Evolutionary conservation across 2,329 filamentous ascomycete species (phyloP).

Genomic region (Daldinia eschscholtzii): DNA sequence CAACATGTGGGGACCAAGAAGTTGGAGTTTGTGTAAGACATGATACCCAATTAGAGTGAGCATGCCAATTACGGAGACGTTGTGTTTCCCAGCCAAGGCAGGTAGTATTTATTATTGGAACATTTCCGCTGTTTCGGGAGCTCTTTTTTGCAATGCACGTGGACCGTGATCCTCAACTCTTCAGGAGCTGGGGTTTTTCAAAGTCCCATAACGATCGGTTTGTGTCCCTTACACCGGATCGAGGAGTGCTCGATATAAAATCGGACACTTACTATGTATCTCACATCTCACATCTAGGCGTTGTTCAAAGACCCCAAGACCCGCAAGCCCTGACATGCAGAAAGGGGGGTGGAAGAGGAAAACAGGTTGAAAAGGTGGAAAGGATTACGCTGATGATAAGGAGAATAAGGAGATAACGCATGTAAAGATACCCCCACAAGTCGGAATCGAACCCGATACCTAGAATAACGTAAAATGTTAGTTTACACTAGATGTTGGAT

Average conservation of each 20-base stretch:
- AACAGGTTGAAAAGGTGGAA: conserved; percentile 1
- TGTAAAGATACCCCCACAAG: conserved; percentile 28
- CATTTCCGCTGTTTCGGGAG: conserved; percentile 23
- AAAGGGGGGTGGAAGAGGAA: conserved; percentile 9
- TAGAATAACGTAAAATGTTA: conserved; percentile 27
- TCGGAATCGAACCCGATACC: conserved; percentile 11
- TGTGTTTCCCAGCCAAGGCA: conserved; percentile 4
- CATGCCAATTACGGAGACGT: neutral
- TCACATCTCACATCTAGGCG: conserved; percentile 8
- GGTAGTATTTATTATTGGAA: conserved; percentile 10
- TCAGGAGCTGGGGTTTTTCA: conserved; percentile 19
- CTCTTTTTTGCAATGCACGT: conserved; percentile 24
- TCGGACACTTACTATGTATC: conserved; percentile 10
- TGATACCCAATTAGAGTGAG: conserved; percentile 1
- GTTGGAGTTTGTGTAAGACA: neutral
- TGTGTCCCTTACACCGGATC: conserved; percentile 30
- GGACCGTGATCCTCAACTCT: conserved; percentile 27
- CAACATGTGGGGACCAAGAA: neutral
- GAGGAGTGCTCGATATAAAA: conserved; percentile 18
- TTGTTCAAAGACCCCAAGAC: conserved; percentile 13
- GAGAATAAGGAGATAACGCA: conserved; percentile 10
- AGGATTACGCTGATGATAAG: conserved; percentile 22
- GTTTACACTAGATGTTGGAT: conserved; percentile 1
- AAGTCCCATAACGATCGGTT: conserved; percentile 17
- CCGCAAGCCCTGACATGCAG: conserved; percentile 35